These are phyloP conservation scores for Metarhizium anisopliae DNA, from an alignment of 2,329 filamentous ascomycete genomes.

Conservation along the genomic window DNA sequence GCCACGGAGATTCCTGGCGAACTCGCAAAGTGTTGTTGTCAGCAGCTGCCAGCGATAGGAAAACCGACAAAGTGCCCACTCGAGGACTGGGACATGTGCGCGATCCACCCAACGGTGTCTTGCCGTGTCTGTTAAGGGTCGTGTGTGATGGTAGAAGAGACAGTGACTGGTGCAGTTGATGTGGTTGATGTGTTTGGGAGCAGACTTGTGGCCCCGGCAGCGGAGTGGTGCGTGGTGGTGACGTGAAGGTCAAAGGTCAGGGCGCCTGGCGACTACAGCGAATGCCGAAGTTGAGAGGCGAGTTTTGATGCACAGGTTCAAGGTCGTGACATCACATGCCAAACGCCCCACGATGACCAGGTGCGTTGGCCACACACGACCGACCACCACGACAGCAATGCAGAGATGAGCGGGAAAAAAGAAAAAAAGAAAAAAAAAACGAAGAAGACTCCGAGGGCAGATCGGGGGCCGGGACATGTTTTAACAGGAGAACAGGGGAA, in stretches of 20 bases:
- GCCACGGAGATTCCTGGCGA: conserved; percentile 37
- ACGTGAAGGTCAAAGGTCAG: neutral
- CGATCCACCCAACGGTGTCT: neutral
- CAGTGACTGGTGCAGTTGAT: no score
- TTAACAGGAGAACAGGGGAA: neutral
- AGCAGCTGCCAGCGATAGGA: conserved; percentile 9
- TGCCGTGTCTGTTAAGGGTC: no score
- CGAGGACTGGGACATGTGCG: neutral
- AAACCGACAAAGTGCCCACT: neutral
- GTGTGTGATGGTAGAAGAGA: no score
- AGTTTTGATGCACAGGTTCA: neutral
- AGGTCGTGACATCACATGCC: conserved; percentile 6
- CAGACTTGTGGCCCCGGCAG: neutral
- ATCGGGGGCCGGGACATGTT: neutral
- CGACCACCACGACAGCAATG: no score
- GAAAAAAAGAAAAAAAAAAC: neutral
- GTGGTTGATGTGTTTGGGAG: neutral
- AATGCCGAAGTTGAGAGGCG: neutral
- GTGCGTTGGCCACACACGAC: neutral
- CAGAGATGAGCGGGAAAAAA: no score
- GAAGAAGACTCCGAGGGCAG: neutral
- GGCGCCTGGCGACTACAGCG: neutral
- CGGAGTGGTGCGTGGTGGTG: neutral
- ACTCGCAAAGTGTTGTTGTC: neutral
- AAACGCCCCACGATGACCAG: neutral